Base-by-base conservation (phyloP, 2,329 filamentous ascomycete genomes). In the Pezicula carpinea region DNA sequence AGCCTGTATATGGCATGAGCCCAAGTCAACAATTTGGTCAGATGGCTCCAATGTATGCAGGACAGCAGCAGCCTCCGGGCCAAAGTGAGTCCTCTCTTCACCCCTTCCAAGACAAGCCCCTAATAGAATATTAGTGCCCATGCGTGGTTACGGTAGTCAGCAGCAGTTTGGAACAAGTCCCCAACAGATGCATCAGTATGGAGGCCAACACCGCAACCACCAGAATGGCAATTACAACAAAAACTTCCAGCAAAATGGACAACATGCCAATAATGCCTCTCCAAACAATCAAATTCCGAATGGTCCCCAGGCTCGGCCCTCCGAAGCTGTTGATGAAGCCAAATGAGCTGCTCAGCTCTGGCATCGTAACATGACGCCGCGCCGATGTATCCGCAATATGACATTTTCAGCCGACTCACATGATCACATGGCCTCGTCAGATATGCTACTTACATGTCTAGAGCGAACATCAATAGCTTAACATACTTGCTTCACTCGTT, bases 41-140 rank as follows among this genome's bases (percentile, higher is more conserved):
- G 15, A 46, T 51, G 13, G 51, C 52, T 63, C 85, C 86, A 32
- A 80, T 82, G 44, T 90, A 85, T 66, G 73, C 75, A 49, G 79
- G 81, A 26, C 86, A 86, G 56, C 86, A 87, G 55, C n/a, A n/a
- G n/a, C n/a, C n/a, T n/a, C 79, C 80, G 54, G 82, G 77, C 58
- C 84, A 87, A 66, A 86, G 86, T 88, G 82, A 79, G 86, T 84
- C 60, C 43, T 48, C 43, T 48, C 52, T 44, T 35, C 45, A 39
- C 44, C 45, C 48, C 47, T 49, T 46, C 48, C 48, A 45, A 52
- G 36, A 32, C 10, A 6, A 51, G 13, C 8, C 5, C 13, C 38
- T 40, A 19, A 40, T 22, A 5, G 13, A 10, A 14, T 14, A 4
- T 23, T 45, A 84, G 78, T 83, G 72, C 76, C 74, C 50, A 75